Evolutionary conservation across 352 stramenopile genomes (phyloP).

Genomic region (Pythium aristosporum): DNA sequence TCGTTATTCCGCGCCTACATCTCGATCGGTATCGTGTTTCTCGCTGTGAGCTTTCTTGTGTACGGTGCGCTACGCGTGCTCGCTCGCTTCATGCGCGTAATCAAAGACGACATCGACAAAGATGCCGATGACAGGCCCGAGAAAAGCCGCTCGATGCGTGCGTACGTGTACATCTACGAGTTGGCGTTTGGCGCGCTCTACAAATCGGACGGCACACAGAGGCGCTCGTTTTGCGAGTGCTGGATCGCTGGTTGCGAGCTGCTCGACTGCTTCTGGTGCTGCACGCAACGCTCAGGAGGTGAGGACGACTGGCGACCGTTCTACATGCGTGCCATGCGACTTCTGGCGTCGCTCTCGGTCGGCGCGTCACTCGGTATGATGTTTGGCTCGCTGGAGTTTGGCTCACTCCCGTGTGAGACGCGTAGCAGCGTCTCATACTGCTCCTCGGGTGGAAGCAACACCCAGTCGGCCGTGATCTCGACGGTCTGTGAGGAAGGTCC

Average conservation of each 20-base stretch:
- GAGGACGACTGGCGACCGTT: slow-evolving; percentile 1
- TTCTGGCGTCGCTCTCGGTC: background rate
- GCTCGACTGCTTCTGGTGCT: slow-evolving; percentile 3
- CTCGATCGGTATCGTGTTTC: background rate
- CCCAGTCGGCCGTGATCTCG: background rate
- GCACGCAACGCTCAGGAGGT: background rate
- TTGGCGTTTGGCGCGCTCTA: background rate
- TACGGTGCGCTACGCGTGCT: slow-evolving; percentile 1
- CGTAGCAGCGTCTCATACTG: background rate
- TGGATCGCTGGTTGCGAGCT: slow-evolving; percentile 6
- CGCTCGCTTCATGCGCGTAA: background rate
- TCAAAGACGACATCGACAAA: slow-evolving; percentile 3
- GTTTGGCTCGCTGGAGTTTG: slow-evolving; percentile 1
- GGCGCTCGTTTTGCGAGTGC: background rate
- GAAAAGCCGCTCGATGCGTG: too few species aligned
- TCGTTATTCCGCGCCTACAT: slow-evolving; percentile 1
- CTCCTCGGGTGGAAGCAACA: background rate
- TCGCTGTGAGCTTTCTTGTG: slow-evolving; percentile 1
- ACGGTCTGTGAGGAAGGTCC: background rate
- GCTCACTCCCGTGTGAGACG: background rate
- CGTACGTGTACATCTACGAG: background rate
- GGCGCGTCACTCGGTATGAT: slow-evolving; percentile 7
- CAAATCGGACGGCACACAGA: background rate
- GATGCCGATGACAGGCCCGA: background rate
- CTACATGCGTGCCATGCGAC: background rate